Evolutionary conservation across 352 stramenopile genomes (phyloP), one percentile per base, ranked within the genome.

Genomic region (Peronosclerospora sorghi): DNA sequence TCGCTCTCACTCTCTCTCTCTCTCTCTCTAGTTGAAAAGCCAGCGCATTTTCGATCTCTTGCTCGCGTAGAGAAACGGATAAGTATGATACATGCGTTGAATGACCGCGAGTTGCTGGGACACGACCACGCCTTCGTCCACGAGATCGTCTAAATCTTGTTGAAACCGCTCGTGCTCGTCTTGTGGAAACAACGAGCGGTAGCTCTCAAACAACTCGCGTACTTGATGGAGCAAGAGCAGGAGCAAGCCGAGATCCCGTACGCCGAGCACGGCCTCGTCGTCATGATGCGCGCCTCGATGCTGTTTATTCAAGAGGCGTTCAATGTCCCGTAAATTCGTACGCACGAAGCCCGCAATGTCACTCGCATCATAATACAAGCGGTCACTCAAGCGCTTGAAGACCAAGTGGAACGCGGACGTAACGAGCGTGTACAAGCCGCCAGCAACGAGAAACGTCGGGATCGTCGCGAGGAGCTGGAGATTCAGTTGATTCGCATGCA

Each of bases 401-500:
- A 86, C 62, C 51, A 86, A 75, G 54, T 65, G 57, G 26, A 86
- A 83, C 13, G 70, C 42, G 21, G 68, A 65, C 13, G 65, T 70
- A 32, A 72, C 44, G 12, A 83, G 40, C 18, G 58, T 72, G 67
- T 91, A 91, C 45, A 80, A 45, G 8, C 78, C 78, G 13, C 73
- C 75, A 36, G 83, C 83, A 20, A 80, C 58, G 23, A 91, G 56
- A 47, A 91, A 88, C 50, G 77, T 91, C 1, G 78, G 78, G 13
- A 91, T 68, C 2, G 78, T 91, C n/a, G 78, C 78, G 44, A 91
- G 59, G 42, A 91, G 75, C 59, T 91, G 78, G 57, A 91, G 48
- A 49, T 88, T 91, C 29, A 91, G 70, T 50, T 91, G 78, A 46
- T 91, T 91, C 18, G 78, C 75, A 54, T 88, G 73, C 78, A 91